Conservation (phyloP, 2,329 filamentous ascomycete species). For the Coleophoma cylindrospora region DNA sequence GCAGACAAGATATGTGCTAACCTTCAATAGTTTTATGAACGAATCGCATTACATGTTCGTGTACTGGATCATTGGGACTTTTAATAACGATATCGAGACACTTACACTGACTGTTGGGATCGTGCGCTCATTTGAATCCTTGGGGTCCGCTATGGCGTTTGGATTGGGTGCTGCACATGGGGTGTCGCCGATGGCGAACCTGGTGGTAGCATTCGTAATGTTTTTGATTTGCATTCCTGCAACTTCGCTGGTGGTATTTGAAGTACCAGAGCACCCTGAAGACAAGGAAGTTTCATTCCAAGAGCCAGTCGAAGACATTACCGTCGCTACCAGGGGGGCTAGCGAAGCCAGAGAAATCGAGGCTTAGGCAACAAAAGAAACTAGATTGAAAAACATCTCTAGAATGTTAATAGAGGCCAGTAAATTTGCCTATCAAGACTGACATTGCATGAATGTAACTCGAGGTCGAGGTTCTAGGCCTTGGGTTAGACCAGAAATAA, state of each 20-base stretch:
- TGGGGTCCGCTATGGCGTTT: slow-evolving; percentile 41
- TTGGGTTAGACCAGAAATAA: too few species aligned
- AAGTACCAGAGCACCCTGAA: not conserved
- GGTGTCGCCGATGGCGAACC: slow-evolving; percentile 40
- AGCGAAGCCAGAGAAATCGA: too few species aligned
- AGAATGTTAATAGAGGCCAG: too few species aligned
- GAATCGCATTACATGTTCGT: slow-evolving; percentile 53
- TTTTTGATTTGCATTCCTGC: slow-evolving; percentile 29
- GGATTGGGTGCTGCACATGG: slow-evolving; percentile 40
- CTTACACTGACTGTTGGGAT: slow-evolving; percentile 43
- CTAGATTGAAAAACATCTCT: too few species aligned
- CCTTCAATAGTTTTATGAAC: slow-evolving; percentile 49
- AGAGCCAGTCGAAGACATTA: not conserved
- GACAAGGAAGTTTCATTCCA: not conserved
- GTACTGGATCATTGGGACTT: slow-evolving; percentile 58
- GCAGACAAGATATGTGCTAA: too few species aligned
- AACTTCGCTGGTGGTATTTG: not conserved
- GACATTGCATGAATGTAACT: too few species aligned
- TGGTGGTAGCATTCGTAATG: slow-evolving; percentile 42
- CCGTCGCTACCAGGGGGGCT: too few species aligned
- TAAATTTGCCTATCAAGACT: too few species aligned
- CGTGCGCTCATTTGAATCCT: slow-evolving; percentile 41
- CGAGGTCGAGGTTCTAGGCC: too few species aligned
- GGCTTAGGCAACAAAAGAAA: too few species aligned
- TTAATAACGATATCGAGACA: slow-evolving; percentile 45